phyloP scores from a whole-genome alignment of 73 alveolate species.

The Symbiodinium natans region DNA sequence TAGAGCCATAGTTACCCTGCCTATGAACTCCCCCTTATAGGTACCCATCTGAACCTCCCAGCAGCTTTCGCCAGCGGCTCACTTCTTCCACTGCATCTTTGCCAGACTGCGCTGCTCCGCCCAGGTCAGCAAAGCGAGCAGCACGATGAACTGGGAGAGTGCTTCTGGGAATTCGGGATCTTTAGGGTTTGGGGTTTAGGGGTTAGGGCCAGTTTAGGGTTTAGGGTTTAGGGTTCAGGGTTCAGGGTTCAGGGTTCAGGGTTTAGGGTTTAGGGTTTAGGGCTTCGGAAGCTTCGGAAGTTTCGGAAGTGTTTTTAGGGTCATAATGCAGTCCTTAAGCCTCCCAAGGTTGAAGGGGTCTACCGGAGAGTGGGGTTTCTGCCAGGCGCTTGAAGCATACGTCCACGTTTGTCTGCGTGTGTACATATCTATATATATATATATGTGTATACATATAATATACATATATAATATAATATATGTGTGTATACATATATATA shows the following conservation, averaged over 20 bases:
- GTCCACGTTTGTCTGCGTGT: no score
- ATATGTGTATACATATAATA: no score
- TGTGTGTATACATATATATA: no score
- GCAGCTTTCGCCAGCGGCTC: background rate
- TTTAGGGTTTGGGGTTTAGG: background rate
- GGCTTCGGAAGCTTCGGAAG: background rate
- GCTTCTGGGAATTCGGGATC: background rate
- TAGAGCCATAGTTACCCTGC: no score
- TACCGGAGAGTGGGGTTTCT: no score
- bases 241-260: background rate
- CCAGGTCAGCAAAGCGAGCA: conserved; percentile 35
- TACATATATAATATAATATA: no score
- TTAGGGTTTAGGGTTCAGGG: background rate
- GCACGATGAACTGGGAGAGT: background rate
- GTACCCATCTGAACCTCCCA: background rate
- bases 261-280: background rate
- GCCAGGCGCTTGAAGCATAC: no score
- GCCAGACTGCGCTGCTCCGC: conserved; percentile 75
- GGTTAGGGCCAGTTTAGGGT: background rate
- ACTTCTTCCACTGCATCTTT: conserved; percentile 46
- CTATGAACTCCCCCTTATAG: no score
- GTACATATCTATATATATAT: no score
- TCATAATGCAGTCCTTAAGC: no score
- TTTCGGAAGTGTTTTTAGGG: background rate
- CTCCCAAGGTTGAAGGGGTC: no score